Evolutionary conservation across 805 yeast genomes (phyloP), one percentile per base, ranked within the genome.

Genomic region (Metschnikowia kofuensis): DNA sequence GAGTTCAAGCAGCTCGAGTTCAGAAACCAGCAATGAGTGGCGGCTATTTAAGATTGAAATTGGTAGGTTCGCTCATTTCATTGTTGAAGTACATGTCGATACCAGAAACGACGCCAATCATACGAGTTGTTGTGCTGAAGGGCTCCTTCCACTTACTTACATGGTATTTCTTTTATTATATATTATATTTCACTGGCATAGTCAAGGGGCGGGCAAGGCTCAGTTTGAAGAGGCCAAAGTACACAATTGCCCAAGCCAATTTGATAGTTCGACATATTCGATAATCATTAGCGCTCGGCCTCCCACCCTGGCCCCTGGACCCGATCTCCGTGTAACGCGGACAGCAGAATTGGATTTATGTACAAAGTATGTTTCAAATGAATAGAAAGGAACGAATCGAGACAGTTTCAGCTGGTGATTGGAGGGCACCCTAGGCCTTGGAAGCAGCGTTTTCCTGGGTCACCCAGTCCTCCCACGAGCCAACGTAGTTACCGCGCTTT

Each of bases 391-490:
- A 21, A 21, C 21, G 21, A 21, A 21, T 21, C 21, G 21, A 21
- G 21, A 21, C 21, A 21, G 21, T 21, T 21, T 21, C 21, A 2
- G 21, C 21, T 21, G 21, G 21, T 21, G 21, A 21, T 21, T 21
- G 4, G 21, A 21, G 21, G 21, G 21, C 21, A 21, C 4, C 21
- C 26, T 35, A 47, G 21, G 50, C 48, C 48, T 48, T 48, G 30
- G 43, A 37, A 42, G 49, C 41, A 29, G 58, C 56, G 48, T 64
- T 67, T 58, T 73, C 76, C 45, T 66, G 63, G 35, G 70, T 52
- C 44, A 71, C 62, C 98, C 98, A 92, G 65, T 92, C 97, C 60
- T 80, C 84, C 68, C 83, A 87, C 11, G 96, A 87, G 5, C 98
- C 98, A 38, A 77, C 68, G 69, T 92, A 92, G 67, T 90, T 88